Percentiles rank a stretch among this genome's conserved stretches.
Evolutionary conservation across 2,329 filamentous ascomycete genomes (phyloP).

Genomic region (Stachybotrys elegans): DNA sequence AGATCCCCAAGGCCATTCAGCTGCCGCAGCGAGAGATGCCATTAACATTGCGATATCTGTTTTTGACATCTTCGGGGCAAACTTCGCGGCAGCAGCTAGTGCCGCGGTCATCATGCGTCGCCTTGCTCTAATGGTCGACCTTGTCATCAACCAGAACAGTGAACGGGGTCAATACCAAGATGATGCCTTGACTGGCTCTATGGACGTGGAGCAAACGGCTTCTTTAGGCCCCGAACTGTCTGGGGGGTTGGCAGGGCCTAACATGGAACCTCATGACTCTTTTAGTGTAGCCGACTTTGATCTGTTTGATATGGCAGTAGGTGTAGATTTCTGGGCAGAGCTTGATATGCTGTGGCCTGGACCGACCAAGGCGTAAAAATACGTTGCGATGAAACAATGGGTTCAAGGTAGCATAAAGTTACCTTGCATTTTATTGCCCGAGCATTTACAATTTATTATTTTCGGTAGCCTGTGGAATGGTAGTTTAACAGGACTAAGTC

Average conservation of each 20-base stretch:
- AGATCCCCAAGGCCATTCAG: neutral
- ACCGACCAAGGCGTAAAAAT: no score
- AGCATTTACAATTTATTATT: no score
- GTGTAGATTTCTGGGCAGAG: neutral
- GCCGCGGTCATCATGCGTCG: neutral
- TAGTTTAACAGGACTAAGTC: no score
- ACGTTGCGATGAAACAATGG: no score
- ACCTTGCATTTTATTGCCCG: no score
- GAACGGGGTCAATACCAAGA: neutral
- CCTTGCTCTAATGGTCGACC: neutral
- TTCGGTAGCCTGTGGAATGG: no score
- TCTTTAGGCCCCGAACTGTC: neutral
- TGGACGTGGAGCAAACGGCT: neutral
- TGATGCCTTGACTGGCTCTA: neutral
- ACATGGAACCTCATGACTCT: no score
- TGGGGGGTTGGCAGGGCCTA: no score
- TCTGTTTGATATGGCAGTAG: neutral
- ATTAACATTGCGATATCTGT: neutral
- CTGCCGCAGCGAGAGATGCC: neutral
- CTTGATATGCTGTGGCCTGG: neutral
- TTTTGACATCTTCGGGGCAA: neutral
- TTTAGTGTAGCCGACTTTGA: neutral
- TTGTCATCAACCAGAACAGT: neutral
- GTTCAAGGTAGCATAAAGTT: no score
- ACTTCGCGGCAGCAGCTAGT: neutral